Percentiles rank a stretch among this genome's conserved stretches.
phyloP scores from a whole-genome alignment of 2,329 filamentous ascomycete genomes.

The Lachnellula suecica region DNA sequence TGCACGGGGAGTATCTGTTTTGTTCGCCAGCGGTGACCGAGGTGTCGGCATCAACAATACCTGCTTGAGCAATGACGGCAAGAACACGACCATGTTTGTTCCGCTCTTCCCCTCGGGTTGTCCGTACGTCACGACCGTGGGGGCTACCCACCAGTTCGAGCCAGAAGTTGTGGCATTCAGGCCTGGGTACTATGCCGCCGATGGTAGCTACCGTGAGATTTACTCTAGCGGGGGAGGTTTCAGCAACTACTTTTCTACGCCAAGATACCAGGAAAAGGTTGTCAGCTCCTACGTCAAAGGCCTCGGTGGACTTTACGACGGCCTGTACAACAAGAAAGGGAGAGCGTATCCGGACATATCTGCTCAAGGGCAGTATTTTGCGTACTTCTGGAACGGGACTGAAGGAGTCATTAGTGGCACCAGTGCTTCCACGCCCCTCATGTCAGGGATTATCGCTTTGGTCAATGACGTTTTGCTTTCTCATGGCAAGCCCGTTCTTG shows the following conservation, averaged over 20 bases:
- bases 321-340: slow-evolving; percentile 36
- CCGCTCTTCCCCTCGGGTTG: slow-evolving; percentile 51
- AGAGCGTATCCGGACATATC: slow-evolving; percentile 45
- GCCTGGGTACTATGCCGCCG: too few relatives aligned
- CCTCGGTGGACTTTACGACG: slow-evolving; percentile 26
- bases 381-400: slow-evolving; percentile 33
- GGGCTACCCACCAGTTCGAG: slow-evolving; percentile 22
- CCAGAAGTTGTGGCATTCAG: slow-evolving; percentile 38
- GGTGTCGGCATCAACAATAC: slow-evolving; percentile 42
- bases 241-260: slow-evolving; percentile 46
- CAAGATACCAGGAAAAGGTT: slow-evolving; percentile 43
- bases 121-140: slow-evolving; percentile 30
- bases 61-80: slow-evolving; percentile 50
- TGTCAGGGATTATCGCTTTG: slow-evolving; percentile 56
- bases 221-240: slow-evolving; percentile 41
- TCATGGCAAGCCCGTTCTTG: slow-evolving; percentile 44
- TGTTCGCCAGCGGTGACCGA: slow-evolving; percentile 51
- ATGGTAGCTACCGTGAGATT: neutral
- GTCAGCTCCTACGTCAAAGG: slow-evolving; percentile 23
- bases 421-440: slow-evolving; percentile 53
- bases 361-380: slow-evolving; percentile 57
- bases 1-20: slow-evolving; percentile 49
- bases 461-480: slow-evolving; percentile 61
- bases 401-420: slow-evolving; percentile 44
- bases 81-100: slow-evolving; percentile 50